Conservation (phyloP, 176 grass and related monocot genomes). For the Thalia dealbata region DNA sequence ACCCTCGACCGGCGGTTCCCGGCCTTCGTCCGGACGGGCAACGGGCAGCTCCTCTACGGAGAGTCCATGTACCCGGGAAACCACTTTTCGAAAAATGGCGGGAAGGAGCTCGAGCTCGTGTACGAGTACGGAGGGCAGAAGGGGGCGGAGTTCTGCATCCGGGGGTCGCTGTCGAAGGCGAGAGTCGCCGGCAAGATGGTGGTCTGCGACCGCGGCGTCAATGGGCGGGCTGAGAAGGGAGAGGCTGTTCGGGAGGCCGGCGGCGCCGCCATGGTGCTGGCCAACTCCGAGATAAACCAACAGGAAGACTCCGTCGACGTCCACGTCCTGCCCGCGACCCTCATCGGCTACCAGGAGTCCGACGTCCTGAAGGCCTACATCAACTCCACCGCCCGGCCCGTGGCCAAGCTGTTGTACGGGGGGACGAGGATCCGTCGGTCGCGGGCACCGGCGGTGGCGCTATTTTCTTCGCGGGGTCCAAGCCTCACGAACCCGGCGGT, state of each 20-base stretch:
- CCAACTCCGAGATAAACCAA: constrained; percentile 65
- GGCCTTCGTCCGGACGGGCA: constrained; percentile 46
- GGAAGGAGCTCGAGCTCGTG: constrained; percentile 54
- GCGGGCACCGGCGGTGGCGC: constrained; percentile 47
- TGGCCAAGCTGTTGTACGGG: constrained; percentile 43
- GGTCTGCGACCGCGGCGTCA: constrained; percentile 64
- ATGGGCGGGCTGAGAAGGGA: constrained; percentile 63
- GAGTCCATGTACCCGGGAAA: constrained; percentile 82
- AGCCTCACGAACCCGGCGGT: constrained; percentile 72
- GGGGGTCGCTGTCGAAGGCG: constrained; percentile 39
- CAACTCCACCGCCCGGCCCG: constrained; percentile 28
- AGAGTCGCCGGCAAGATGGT: constrained; percentile 69
- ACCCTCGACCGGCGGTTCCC: constrained; percentile 67
- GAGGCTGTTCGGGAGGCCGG: constrained; percentile 53
- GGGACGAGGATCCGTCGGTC: constrained; percentile 44
- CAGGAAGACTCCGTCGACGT: constrained; percentile 75
- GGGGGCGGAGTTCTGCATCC: constrained; percentile 54
- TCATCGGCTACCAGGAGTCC: constrained; percentile 54
- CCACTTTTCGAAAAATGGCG: constrained; percentile 49
- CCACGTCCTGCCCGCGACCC: constrained; percentile 57
- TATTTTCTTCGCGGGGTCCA: constrained; percentile 71
- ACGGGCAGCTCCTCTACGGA: constrained; percentile 53
- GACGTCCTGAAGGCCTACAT: constrained; percentile 61
- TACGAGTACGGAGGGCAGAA: constrained; percentile 42
- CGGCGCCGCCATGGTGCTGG: constrained; percentile 60